Percentiles rank a stretch among this genome's conserved stretches.
phyloP scores from a whole-genome alignment of 2,329 filamentous ascomycete species.

The Neocucurbitaria cava region DNA sequence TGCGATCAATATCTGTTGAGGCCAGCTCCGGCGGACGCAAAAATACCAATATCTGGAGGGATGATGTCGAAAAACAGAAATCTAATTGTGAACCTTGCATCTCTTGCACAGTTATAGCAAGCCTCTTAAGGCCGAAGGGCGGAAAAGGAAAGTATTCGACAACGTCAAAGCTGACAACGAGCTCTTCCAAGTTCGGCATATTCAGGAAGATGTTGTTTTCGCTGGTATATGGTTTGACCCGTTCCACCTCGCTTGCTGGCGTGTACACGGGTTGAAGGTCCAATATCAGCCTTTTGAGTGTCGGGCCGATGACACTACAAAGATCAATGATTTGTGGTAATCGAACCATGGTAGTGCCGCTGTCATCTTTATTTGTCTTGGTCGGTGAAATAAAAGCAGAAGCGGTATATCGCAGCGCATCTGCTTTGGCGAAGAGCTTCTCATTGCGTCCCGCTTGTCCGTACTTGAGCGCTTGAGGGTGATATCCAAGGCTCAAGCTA shows the following conservation, averaged over 20 bases:
- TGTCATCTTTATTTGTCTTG: constrained; percentile 4
- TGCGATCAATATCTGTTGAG: constrained; percentile 20
- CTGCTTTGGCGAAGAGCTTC: constrained; percentile 19
- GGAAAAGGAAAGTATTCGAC: constrained; percentile 29
- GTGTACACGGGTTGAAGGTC: constrained; percentile 29
- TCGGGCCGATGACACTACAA: constrained; percentile 19
- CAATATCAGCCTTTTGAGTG: constrained; percentile 31
- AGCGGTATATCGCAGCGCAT: constrained; percentile 20
- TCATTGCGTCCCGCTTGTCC: constrained; percentile 29
- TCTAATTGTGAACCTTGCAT: constrained; percentile 13
- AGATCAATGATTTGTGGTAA: constrained; percentile 35
- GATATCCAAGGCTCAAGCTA: constrained; percentile 23
- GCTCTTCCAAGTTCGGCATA: constrained; percentile 35
- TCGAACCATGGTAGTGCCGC: constrained; percentile 21
- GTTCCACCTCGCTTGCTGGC: constrained; percentile 13
- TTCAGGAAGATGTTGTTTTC: constrained; percentile 28
- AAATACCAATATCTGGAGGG: constrained; percentile 26
- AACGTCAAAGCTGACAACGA: constrained; percentile 31
- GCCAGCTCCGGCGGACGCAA: constrained; percentile 20
- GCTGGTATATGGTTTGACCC: constrained; percentile 12
- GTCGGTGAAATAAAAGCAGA: constrained; percentile 32
- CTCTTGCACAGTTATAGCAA: constrained; percentile 31
- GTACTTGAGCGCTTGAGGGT: constrained; percentile 29
- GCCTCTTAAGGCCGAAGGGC: constrained; percentile 33
- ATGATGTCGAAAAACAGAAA: constrained; percentile 26